These are phyloP conservation scores for Aureobasidium sp. DNA, from an alignment of 2,329 filamentous ascomycete genomes.

Conservation along the genomic window DNA sequence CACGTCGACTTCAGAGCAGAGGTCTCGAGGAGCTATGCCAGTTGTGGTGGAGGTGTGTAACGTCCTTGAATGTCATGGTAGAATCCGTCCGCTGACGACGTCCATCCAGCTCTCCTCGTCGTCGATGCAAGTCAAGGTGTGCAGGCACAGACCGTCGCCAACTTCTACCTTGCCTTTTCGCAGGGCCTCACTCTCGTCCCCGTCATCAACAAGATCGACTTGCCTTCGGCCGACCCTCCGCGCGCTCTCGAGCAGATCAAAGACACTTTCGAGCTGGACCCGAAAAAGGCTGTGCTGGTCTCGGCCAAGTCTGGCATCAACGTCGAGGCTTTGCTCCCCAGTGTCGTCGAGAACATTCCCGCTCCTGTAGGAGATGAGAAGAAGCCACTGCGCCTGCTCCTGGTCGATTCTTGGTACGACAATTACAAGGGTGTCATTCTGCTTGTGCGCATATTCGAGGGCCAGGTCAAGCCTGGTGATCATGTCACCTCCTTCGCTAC, in stretches of 20 bases:
- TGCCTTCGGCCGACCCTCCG: slow-evolving; percentile 80
- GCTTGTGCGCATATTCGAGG: slow-evolving; percentile 86
- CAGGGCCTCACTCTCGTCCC: slow-evolving; percentile 82
- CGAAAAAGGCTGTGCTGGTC: slow-evolving; percentile 65
- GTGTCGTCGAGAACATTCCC: slow-evolving; percentile 78
- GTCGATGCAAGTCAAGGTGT: slow-evolving; percentile 96
- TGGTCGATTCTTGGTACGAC: slow-evolving; percentile 98
- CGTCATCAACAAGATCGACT: slow-evolving; percentile 94
- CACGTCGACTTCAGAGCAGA: slow-evolving; percentile 98
- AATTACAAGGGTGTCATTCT: slow-evolving; percentile 90
- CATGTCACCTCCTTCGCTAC: slow-evolving; percentile 84
- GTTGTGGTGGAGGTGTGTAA: slow-evolving; percentile 64
- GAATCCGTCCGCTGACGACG: background rate
- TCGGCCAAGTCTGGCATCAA: slow-evolving; percentile 93
- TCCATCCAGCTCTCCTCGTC: slow-evolving; percentile 63
- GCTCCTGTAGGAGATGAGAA: slow-evolving; percentile 65
- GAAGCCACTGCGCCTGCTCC: slow-evolving; percentile 71
- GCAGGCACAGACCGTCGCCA: slow-evolving; percentile 95
- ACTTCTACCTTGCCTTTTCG: slow-evolving; percentile 95
- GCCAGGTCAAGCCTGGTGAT: slow-evolving; percentile 73
- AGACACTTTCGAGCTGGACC: slow-evolving; percentile 79
- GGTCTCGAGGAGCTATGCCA: slow-evolving; percentile 91
- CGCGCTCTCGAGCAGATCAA: slow-evolving; percentile 81
- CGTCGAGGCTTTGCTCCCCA: slow-evolving; percentile 73
- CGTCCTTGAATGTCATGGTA: background rate